Evolutionary conservation across 345 rosid species (phyloP), one percentile per base, ranked within the genome.

Genomic region (Salix udensis): DNA sequence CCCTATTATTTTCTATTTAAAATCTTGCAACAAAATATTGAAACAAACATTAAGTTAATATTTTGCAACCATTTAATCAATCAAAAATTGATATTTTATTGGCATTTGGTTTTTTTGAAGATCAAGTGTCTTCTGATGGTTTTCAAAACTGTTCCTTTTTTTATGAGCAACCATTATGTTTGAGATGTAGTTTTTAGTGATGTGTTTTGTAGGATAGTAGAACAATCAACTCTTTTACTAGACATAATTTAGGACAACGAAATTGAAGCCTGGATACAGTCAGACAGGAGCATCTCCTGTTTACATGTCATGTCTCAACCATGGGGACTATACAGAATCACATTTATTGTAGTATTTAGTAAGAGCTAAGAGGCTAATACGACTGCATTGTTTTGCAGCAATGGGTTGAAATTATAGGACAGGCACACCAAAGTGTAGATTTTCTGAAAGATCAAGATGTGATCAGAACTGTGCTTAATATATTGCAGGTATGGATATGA

Each of bases 391-490:
- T 60, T 52, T 30, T 87, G 87, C 87, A 96, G 99, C 94, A 89
- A 92, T 96, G 99, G 99, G 91, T 82, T 74, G 97, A 96, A 80
- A 96, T 94, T 74, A 91, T 96, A 55, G 93, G 91, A 62, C 92
- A 92, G 87, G 98, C 99, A 68, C 97, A 97, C 24, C 98, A 90
- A 73, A 96, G 97, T 82, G 97, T 89, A 78, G 99, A 94, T 76
- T 86, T 86, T 74, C 89, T 96, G 65, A 96, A 96, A 84, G 99
- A 94, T 80, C 98, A 84, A 76, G 92, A 81, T 61, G 98, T 96
- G 79, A 94, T 96, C 71, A 87, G 94, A 80, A 85, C 96, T 48
- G 97, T 96, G 76, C 94, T 96, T 67, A 96, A 96, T 79, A 96
- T 96, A 75, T 80, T 94, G 78, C 98, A 96, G 99, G 99, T 90